Evolutionary conservation across 116 monocot species (phyloP).

Genomic region (Trichopus zeylanicus): DNA sequence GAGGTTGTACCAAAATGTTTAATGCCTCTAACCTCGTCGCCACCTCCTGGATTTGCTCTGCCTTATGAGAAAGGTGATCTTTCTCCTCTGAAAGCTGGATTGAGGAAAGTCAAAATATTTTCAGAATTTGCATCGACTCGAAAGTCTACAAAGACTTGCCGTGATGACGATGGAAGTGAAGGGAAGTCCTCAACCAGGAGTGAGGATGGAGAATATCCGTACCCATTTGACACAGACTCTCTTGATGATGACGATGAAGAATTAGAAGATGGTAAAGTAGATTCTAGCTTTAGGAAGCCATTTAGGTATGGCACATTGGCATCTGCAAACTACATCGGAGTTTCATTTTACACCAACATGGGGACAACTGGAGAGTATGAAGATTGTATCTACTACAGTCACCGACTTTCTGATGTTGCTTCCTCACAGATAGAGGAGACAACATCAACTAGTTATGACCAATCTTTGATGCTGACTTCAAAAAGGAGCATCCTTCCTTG

Average conservation of each 20-base stretch:
- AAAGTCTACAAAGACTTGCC: slow-evolving; percentile 37
- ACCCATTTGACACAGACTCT: slow-evolving; percentile 60
- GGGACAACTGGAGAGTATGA: slow-evolving; percentile 46
- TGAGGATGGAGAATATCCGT: slow-evolving; percentile 36
- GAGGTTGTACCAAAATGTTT: slow-evolving; percentile 29
- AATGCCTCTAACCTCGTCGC: slow-evolving; percentile 33
- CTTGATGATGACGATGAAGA: slow-evolving; percentile 46
- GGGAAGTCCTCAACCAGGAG: slow-evolving; percentile 42
- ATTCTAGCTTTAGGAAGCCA: slow-evolving; percentile 57
- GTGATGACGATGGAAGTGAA: slow-evolving; percentile 56
- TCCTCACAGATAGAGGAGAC: slow-evolving; percentile 25
- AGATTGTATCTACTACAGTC: slow-evolving; percentile 56
- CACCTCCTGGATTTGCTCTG: slow-evolving; percentile 19
- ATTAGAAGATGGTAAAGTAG: slow-evolving; percentile 25
- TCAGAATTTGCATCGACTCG: slow-evolving; percentile 40
- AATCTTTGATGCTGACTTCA: slow-evolving; percentile 14
- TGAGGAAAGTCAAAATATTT: slow-evolving; percentile 68
- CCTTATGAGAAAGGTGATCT: slow-evolving; percentile 57
- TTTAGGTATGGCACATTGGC: slow-evolving; percentile 83
- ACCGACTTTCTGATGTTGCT: slow-evolving; percentile 51
- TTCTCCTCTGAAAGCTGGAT: slow-evolving; percentile 64
- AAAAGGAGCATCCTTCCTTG: slow-evolving; percentile 75
- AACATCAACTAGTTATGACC: slow-evolving; percentile 16
- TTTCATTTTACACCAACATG: slow-evolving; percentile 26
- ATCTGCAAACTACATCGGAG: slow-evolving; percentile 51